Evolutionary conservation across 495 filamentous ascomycete species (phyloP), one percentile per base, ranked within the genome.

Genomic region (Tuber indicum): DNA sequence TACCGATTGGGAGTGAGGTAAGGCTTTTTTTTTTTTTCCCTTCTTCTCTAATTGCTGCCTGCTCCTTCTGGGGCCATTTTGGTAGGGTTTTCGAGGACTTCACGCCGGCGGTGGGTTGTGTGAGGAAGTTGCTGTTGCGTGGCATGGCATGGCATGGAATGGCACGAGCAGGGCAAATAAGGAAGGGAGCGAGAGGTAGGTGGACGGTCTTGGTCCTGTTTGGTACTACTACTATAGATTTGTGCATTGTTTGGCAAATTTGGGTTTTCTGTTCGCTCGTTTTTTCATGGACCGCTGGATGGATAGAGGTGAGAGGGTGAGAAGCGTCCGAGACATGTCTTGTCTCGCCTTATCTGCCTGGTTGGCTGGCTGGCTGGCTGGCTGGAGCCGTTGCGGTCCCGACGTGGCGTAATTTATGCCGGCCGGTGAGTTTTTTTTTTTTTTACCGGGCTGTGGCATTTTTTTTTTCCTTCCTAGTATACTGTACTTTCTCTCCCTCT

Each of bases 371-470:
- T 66, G 58, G 12, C 3, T 32, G 58, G 26, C 58, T 32, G 32
- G 58, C 32, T 66, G n/a, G 58, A 66, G 58, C 58, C 58, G 58
- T 66, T 66, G 58, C 58, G n/a, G 58, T 32, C 58, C 58, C 58
- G 58, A 66, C 10, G 58, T 66, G 58, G 58, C 58, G 58, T 66
- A 32, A 0, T 5, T 66, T 32, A 66, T 66, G n/a, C 58, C 58
- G n/a, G n/a, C 26, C 58, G 58, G 58, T n/a, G 26, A 32, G 26
- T 66, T 66, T 58, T 10, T 26, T 26, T 26, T 26, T 58, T 12
- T 32, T 32, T 32, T 32, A 0, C 32, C 32, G 3, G 58, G 26
- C 58, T 16, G 26, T 66, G 58, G 58, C 58, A n/a, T n/a, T n/a
- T 66, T 66, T 32, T 66, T 66, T 32, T 32, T 9, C 16, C 16